Conservation (phyloP, 768 basidiomycete species). For the Termitomyces sp. region DNA sequence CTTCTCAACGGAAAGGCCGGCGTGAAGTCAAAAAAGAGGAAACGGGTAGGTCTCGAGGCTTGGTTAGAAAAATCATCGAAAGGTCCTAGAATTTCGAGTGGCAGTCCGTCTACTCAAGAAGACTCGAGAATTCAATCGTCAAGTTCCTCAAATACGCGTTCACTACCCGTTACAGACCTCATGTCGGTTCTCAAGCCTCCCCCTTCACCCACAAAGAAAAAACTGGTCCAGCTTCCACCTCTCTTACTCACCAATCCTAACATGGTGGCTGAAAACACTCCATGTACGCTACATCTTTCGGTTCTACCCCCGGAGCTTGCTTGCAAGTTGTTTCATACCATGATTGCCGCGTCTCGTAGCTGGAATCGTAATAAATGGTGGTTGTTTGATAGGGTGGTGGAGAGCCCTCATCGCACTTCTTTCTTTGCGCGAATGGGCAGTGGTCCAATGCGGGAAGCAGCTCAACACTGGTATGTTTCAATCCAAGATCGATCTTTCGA, state of each 20-base stretch:
- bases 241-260: constrained; percentile 55
- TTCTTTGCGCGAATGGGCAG: constrained; percentile 61
- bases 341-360: constrained; percentile 52
- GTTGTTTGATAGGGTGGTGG: constrained; percentile 76
- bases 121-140: background rate
- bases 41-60: constrained; percentile 38
- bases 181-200: constrained; percentile 48
- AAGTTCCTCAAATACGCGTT: constrained; percentile 8
- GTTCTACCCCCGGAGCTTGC: constrained; percentile 73
- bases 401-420: constrained; percentile 79
- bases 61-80: constrained; percentile 40
- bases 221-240: constrained; percentile 45
- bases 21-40: constrained; percentile 39
- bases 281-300: constrained; percentile 69
- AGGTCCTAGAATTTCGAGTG: background rate
- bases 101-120: background rate
- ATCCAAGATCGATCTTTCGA: background rate
- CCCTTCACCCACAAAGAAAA: constrained; percentile 31
- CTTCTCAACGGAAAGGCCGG: constrained; percentile 23
- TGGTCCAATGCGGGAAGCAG: constrained; percentile 62
- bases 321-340: constrained; percentile 64
- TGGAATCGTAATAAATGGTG: constrained; percentile 83
- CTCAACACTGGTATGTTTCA: constrained; percentile 59
- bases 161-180: constrained; percentile 37
- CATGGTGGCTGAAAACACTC: constrained; percentile 62